Evolutionary conservation across 176 grass and related monocot species (phyloP).

Genomic region (Tillandsia fasciculata): DNA sequence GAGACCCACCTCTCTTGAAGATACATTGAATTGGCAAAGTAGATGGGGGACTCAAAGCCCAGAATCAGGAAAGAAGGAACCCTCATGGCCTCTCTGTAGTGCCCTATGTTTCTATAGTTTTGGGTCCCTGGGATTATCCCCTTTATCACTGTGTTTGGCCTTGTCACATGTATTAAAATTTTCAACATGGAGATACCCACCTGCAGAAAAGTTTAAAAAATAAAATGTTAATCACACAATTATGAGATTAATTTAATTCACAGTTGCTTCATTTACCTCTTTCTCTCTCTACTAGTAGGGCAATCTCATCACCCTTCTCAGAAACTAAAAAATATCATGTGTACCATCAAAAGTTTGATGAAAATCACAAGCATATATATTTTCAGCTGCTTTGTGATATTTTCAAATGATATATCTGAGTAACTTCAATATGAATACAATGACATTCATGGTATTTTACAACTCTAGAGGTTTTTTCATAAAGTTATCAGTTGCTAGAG

Average conservation of each 20-base stretch:
- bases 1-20: conserved; percentile 52
- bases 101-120: conserved; percentile 68
- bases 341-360: no score
- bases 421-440: background rate
- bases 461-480: no score
- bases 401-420: background rate
- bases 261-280: no score
- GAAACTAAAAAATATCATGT: no score
- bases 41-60: conserved; percentile 79
- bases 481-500: no score
- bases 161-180: conserved; percentile 79
- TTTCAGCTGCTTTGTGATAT: no score
- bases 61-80: conserved; percentile 66
- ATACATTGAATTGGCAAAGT: conserved; percentile 88
- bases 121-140: conserved; percentile 65
- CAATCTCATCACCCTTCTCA: no score
- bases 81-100: conserved; percentile 61
- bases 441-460: background rate
- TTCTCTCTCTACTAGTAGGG: no score
- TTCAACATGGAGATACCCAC: conserved; percentile 79
- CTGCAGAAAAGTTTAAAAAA: conserved; percentile 13
- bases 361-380: no score
- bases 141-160: conserved; percentile 57
- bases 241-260: no score
- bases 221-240: background rate